Evolutionary conservation across 2,329 filamentous ascomycete species (phyloP), one percentile per base, ranked within the genome.

Genomic region (Xylariaceae sp.): DNA sequence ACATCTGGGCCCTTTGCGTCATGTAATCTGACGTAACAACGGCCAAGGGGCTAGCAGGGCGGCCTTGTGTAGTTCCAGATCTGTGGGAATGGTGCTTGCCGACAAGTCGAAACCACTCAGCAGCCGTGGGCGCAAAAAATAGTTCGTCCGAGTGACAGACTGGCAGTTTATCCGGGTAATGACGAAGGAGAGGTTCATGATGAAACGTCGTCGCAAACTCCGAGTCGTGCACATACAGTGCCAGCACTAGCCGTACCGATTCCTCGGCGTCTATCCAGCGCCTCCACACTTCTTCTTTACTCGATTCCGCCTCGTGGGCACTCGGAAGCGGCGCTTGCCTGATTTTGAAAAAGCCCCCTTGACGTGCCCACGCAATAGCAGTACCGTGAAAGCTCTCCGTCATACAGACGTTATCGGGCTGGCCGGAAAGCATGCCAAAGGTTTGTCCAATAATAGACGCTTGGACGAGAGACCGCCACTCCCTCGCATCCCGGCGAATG

Each of bases 181-280:
- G 39, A 2, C 43, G 36, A 9, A 45, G 39, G 9, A 45, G 39
- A 23, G 43, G 43, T 30, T 42, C 43, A 18, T 45, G 43, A 14
- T 45, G 43, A 36, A 45, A 45, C 27, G 43, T 45, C 5, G 43
- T 45, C 7, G 43, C 43, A 26, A 45, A 45, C 27, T 45, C 43
- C 13, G 43, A 33, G 21, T 45, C 43, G n/a, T 45, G 43, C 24
- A 45, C 9, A 31, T 42, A 45, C n/a, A 45, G 29, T 19, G 43
- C 43, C 9, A 45, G 16, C 14, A 45, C 43, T 18, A 45, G 36
- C 19, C 43, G 43, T 35, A 45, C 43, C 13, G 43, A 45, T 24
- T 45, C 43, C 18, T 45, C 43, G 11, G 39, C 39, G 12, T 45
- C 43, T 15, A 45, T 30, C 43, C 43, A 45, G 3, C 43, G 43